Evolutionary conservation across 202 grass and related monocot genomes (phyloP).

Genomic region (Schoenoplectus triqueter): DNA sequence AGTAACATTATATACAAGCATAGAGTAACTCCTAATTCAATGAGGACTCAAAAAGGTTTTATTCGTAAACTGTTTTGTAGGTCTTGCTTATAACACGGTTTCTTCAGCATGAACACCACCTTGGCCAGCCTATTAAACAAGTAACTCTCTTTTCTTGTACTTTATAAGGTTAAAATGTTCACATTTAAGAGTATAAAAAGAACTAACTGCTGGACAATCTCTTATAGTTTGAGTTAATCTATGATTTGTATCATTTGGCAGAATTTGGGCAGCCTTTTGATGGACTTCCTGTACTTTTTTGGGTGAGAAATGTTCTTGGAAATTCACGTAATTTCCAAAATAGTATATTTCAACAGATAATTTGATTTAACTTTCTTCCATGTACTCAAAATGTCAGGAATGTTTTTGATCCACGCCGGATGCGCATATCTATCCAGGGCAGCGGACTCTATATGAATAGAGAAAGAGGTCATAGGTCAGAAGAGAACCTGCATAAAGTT

Average conservation of each 20-base stretch:
- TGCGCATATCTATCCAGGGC: constrained; percentile 98
- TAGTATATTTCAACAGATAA: constrained; percentile 39
- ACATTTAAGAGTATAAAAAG: constrained; percentile 29
- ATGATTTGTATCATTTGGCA: constrained; percentile 45
- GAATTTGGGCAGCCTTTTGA: constrained; percentile 98
- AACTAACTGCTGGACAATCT: constrained; percentile 17
- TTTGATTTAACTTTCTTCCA: constrained; percentile 32
- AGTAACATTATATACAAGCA: too few species aligned
- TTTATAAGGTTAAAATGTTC: constrained; percentile 22
- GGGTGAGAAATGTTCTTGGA: constrained; percentile 57
- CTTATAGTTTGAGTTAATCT: constrained; percentile 15
- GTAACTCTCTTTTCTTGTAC: constrained; percentile 51
- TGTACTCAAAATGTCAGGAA: constrained; percentile 62
- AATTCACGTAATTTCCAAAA: constrained; percentile 25
- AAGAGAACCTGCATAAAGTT: neutral
- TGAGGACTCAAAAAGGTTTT: neutral
- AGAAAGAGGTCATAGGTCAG: constrained; percentile 89
- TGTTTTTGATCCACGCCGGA: constrained; percentile 96
- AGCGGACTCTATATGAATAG: constrained; percentile 94
- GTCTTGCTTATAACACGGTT: constrained; percentile 89
- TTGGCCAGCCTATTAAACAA: constrained; percentile 79
- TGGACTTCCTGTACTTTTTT: constrained; percentile 99
- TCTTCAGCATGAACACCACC: constrained; percentile 99
- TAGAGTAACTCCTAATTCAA: neutral
- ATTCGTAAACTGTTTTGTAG: constrained; percentile 51